Percentiles rank a stretch among this genome's conserved stretches.
These are phyloP conservation scores for Kwoniella sp. DNA, from an alignment of 768 basidiomycete species.

Conservation along the genomic window DNA sequence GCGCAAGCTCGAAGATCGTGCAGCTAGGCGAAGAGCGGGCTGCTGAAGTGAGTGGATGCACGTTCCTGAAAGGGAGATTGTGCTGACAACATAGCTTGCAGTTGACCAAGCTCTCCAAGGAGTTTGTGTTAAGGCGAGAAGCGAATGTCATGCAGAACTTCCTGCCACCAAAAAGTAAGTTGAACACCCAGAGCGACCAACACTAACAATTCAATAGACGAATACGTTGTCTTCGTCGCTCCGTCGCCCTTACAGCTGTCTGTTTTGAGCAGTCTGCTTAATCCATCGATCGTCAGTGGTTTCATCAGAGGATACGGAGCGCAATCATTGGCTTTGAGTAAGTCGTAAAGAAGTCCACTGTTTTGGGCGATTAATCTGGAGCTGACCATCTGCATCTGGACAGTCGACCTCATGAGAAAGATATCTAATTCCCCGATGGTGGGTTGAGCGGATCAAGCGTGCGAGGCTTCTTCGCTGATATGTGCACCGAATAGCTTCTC, in stretches of 20 bases:
- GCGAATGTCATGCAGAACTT: constrained; percentile 78
- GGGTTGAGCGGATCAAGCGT: constrained; percentile 37
- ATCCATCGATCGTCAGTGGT: constrained; percentile 69
- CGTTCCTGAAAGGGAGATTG: background rate
- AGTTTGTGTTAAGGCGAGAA: constrained; percentile 88
- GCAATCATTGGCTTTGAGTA: constrained; percentile 57
- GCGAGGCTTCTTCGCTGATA: too few relatives aligned
- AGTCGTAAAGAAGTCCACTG: constrained; percentile 1
- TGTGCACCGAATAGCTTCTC: constrained; percentile 38
- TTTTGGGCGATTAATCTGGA: constrained; percentile 1
- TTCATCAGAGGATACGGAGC: constrained; percentile 72
- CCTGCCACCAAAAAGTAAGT: constrained; percentile 86
- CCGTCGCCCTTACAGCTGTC: constrained; percentile 80
- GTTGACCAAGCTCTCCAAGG: constrained; percentile 73
- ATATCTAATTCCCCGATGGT: constrained; percentile 90
- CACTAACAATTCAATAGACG: constrained; percentile 63
- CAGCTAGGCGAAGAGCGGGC: constrained; percentile 77
- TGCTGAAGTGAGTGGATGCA: constrained; percentile 64
- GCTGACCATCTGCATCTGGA: background rate
- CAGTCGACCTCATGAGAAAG: constrained; percentile 75
- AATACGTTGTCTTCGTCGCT: constrained; percentile 96
- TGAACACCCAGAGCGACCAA: background rate
- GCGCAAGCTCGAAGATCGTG: constrained; percentile 69
- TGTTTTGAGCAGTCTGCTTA: constrained; percentile 76
- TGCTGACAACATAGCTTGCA: constrained; percentile 49